A percentile compares a stretch with the other conserved stretches of the same genome.
Evolutionary conservation across 108 stramenopile species (phyloP).

Genomic region (Parietichytrium sp.): DNA sequence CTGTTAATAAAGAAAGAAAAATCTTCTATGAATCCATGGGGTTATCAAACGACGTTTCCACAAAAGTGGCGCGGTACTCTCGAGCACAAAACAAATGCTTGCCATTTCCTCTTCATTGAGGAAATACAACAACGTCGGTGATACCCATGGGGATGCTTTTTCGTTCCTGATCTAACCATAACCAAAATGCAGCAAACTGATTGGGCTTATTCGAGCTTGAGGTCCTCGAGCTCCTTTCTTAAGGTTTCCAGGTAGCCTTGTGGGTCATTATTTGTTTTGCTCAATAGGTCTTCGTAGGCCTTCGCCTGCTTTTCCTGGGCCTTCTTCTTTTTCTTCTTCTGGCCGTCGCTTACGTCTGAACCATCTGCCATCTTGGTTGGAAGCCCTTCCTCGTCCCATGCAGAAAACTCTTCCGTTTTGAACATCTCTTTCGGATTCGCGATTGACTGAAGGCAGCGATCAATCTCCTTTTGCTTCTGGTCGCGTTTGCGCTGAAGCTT

Average conservation of each 20-base stretch:
- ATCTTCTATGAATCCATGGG: too few relatives aligned
- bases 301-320: conserved; percentile 57
- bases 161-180: too few relatives aligned
- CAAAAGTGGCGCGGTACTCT: too few relatives aligned
- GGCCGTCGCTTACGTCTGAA: conserved; percentile 54
- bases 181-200: too few relatives aligned
- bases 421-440: conserved; percentile 50
- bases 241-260: background rate
- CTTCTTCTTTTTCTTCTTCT: conserved; percentile 61
- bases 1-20: too few relatives aligned
- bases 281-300: conserved; percentile 50
- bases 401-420: conserved; percentile 50
- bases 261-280: background rate
- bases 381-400: conserved; percentile 65
- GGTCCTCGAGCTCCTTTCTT: background rate
- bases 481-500: conserved; percentile 56
- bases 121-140: too few relatives aligned
- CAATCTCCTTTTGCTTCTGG: conserved; percentile 54
- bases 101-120: too few relatives aligned
- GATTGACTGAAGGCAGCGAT: conserved; percentile 46
- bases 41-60: too few relatives aligned
- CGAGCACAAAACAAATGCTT: too few relatives aligned
- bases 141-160: too few relatives aligned
- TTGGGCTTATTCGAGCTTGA: too few relatives aligned
- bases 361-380: conserved; percentile 58